These are phyloP conservation scores for Rhizopogon vesiculosus DNA, from an alignment of 768 basidiomycete genomes.

Conservation along the genomic window DNA sequence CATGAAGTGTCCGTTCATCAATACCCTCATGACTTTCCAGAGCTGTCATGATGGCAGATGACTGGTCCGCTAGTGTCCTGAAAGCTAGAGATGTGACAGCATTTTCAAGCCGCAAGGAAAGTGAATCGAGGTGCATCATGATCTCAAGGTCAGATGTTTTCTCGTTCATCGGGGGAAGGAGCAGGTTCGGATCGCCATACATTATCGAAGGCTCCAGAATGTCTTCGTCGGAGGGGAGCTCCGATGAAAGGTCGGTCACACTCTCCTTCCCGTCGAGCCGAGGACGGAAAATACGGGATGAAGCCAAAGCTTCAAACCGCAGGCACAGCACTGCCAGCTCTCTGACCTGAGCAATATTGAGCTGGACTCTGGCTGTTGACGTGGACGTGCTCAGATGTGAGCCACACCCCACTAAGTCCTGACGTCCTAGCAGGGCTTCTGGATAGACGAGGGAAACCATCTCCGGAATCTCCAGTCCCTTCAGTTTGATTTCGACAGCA, in stretches of 20 bases:
- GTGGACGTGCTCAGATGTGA: constrained; percentile 9
- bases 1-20: constrained; percentile 44
- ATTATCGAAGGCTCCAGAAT: constrained; percentile 33
- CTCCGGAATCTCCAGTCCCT: constrained; percentile 92
- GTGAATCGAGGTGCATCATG: constrained; percentile 68
- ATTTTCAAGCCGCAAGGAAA: constrained; percentile 76
- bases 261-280: constrained; percentile 38
- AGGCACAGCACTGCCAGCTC: constrained; percentile 71
- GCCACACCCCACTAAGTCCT: constrained; percentile 43
- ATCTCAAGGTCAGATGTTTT: constrained; percentile 71
- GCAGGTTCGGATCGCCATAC: constrained; percentile 54
- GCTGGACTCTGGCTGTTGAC: constrained; percentile 42
- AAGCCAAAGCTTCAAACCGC: constrained; percentile 73
- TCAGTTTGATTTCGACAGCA: constrained; percentile 90
- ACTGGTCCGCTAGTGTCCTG: constrained; percentile 6
- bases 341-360: constrained; percentile 69
- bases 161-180: constrained; percentile 67
- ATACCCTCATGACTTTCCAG: constrained; percentile 34
- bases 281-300: constrained; percentile 53
- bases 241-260: constrained; percentile 14
- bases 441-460: constrained; percentile 84
- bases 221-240: constrained; percentile 14
- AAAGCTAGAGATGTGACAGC: constrained; percentile 37
- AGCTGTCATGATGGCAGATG: constrained; percentile 29
- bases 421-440: constrained; percentile 61